phyloP scores from a whole-genome alignment of 2,329 filamentous ascomycete genomes.

The Dissoconium aciculare region DNA sequence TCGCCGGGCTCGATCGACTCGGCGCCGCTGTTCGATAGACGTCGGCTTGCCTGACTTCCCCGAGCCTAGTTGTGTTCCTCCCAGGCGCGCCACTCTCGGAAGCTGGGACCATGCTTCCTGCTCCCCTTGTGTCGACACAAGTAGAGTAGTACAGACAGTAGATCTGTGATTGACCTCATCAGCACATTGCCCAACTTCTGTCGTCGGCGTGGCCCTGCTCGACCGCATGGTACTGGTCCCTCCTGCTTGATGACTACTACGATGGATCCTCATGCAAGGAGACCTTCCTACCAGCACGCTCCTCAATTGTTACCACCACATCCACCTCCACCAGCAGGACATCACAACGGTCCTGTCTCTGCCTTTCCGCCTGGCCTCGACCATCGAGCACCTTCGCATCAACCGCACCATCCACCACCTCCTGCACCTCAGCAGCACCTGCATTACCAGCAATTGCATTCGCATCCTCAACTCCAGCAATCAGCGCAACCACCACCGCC shows the following conservation, averaged over 20 bases:
- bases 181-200: too few species aligned
- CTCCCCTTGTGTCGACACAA: too few species aligned
- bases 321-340: constrained; percentile 7
- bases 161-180: too few species aligned
- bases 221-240: background rate
- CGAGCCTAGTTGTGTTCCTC: too few species aligned
- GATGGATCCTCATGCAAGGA: constrained; percentile 36
- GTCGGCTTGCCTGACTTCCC: too few species aligned
- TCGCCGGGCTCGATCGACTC: too few species aligned
- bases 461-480: constrained; percentile 7
- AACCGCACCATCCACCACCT: background rate
- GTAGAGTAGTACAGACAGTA: too few species aligned
- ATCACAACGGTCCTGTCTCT: constrained; percentile 8
- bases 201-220: background rate
- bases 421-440: background rate
- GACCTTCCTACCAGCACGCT: constrained; percentile 9
- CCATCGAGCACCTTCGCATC: constrained; percentile 1
- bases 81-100: too few species aligned
- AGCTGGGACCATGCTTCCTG: too few species aligned
- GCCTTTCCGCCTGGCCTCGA: constrained; percentile 3
- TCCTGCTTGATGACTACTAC: constrained; percentile 26
- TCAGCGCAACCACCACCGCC: constrained; percentile 6
- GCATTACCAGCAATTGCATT: constrained; percentile 7
- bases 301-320: constrained; percentile 6
- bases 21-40: too few species aligned